phyloP scores from a whole-genome alignment of 177 flowering plant species.

The Vitis hybrid region DNA sequence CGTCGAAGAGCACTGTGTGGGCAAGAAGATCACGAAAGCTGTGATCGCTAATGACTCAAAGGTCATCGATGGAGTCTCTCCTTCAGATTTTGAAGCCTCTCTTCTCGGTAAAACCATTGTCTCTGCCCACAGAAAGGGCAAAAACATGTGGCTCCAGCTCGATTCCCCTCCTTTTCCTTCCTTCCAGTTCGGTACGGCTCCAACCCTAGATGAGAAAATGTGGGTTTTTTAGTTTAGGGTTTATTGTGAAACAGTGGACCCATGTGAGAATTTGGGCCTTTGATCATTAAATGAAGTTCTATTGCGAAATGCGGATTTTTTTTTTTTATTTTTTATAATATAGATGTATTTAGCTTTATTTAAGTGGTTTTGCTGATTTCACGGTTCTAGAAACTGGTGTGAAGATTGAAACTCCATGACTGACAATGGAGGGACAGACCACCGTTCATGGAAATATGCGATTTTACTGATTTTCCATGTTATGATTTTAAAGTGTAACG shows the following conservation, averaged over 20 bases:
- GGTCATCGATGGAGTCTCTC: slow-evolving; percentile 81
- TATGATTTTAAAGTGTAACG: too few species aligned
- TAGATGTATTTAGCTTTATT: neutral
- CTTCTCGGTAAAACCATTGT: slow-evolving; percentile 72
- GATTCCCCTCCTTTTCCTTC: slow-evolving; percentile 94
- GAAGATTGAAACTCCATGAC: too few species aligned
- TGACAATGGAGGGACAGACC: too few species aligned
- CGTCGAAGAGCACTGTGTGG: slow-evolving; percentile 61
- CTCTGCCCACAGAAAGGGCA: slow-evolving; percentile 81
- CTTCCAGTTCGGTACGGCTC: slow-evolving; percentile 77
- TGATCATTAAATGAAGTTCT: neutral
- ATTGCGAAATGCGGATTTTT: too few species aligned
- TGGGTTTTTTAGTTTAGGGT: slow-evolving; percentile 7
- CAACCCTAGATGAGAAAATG: slow-evolving; percentile 2
- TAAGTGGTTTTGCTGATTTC: neutral
- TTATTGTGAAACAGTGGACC: neutral
- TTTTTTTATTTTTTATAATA: neutral
- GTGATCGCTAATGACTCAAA: slow-evolving; percentile 75
- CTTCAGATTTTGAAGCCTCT: slow-evolving; percentile 64
- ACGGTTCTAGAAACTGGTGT: too few species aligned
- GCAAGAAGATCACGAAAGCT: slow-evolving; percentile 62
- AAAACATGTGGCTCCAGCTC: slow-evolving; percentile 89
- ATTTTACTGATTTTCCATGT: too few species aligned
- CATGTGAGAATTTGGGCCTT: neutral
- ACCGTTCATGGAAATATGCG: too few species aligned